phyloP scores from a whole-genome alignment of 2,329 filamentous ascomycete species.

The Arthrobotrys pseudoclavata region DNA sequence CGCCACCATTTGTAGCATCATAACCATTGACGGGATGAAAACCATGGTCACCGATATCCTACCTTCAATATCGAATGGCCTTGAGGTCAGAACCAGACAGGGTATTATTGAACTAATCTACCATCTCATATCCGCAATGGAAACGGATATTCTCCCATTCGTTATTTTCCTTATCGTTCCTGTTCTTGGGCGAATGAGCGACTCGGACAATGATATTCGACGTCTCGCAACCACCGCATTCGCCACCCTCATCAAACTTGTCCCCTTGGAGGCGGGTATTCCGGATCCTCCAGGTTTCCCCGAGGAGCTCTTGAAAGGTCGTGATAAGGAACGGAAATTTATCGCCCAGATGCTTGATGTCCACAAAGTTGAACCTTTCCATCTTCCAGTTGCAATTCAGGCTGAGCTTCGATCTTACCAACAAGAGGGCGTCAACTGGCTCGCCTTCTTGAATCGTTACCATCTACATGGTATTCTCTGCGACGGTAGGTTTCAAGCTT shows the following conservation, averaged over 20 bases:
- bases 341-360: conserved; percentile 96
- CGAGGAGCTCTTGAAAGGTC: conserved; percentile 85
- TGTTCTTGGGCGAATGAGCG: conserved; percentile 96
- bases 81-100: conserved; percentile 90
- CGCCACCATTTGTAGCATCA: conserved; percentile 96
- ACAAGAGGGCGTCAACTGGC: conserved; percentile 98
- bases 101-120: conserved; percentile 96
- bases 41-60: conserved; percentile 93
- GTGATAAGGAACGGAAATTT: conserved; percentile 94
- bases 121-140: conserved; percentile 98
- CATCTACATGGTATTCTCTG: conserved; percentile 98
- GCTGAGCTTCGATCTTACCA: conserved; percentile 96
- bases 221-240: conserved; percentile 96
- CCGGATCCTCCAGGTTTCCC: conserved; percentile 95
- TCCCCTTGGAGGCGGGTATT: conserved; percentile 95
- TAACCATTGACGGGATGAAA: conserved; percentile 94
- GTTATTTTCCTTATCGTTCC: conserved; percentile 99
- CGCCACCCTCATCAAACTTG: conserved; percentile 94
- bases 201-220: conserved; percentile 95
- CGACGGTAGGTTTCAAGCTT: conserved; percentile 69
- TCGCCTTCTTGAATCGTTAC: conserved; percentile 97
- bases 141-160: conserved; percentile 93
- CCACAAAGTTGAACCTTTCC: conserved; percentile 94
- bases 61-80: conserved; percentile 88
- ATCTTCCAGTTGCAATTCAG: conserved; percentile 96